Evolutionary conservation across 1,284 basidiomycete genomes (phyloP), one percentile per base, ranked within the genome.

Genomic region (Sanghuangporus sanghuang): DNA sequence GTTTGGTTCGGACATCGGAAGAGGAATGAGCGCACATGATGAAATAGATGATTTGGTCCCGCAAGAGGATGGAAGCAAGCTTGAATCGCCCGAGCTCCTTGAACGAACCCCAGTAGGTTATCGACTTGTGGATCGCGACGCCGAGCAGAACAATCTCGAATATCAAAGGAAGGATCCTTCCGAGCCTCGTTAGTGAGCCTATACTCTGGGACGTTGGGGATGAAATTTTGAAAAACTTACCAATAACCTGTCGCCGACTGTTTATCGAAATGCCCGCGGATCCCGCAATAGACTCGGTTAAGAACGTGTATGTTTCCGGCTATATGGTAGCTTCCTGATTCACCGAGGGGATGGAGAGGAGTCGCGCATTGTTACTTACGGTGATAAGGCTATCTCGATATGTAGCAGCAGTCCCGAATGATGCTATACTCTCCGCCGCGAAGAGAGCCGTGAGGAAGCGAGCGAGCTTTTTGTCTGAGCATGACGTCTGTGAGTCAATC

Each of bases 11-110:
- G 27, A 5, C 3, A 14, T 36, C 6, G n/a, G 40, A 49, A 6
- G 40, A 23, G 18, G 2, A 27, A 5, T 11, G 12, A 53, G 42
- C 62, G 6, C 23, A 63, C 62, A 63, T 44, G 27, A 63, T 16
- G 56, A 63, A 63, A 23, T 63, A 63, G n/a, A 63, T 40, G 14
- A 58, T 32, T 21, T 63, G 62, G 39, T 63, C 55, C 18, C 56
- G 42, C 40, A 58, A 32, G 56, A 63, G 55, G 18, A 58, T 52
- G 16, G 8, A 36, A 6, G 56, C 57, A 18, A 63, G 27, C 7
- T 44, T 52, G 21, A 52, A 35, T 0, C 46, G 27, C 16, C 62
- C 36, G 14, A 57, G 23, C 14, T 42, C 49, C 14, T 32, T 32
- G 44, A 49, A 27, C 6, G 36, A 38, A 14, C 55, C 39, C 62